Evolutionary conservation across 768 basidiomycete species (phyloP), one percentile per base, ranked within the genome.

Genomic region (Sporobolomyces pararoseus): DNA sequence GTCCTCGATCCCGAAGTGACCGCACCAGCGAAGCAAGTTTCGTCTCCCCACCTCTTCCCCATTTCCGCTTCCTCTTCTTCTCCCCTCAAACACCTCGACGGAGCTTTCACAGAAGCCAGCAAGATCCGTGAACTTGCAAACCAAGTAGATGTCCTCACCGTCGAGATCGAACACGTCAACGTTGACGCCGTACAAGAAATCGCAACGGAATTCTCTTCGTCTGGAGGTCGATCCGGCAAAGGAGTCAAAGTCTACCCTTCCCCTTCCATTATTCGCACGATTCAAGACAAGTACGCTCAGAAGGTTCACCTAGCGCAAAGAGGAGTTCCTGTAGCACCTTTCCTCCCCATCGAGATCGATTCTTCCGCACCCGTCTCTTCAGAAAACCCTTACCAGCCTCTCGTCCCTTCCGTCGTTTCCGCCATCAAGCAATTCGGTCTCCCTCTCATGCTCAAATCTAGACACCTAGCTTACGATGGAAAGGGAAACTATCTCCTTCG

Each of bases 151-250:
- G 82, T 98, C 39, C 82, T 98, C 57, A 98, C 95, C 0, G 87
- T 95, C 60, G 95, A 99, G 82, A 98, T 97, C 39, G 95, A 99
- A 80, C 96, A 99, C 76, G 91, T 99, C 70, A 86, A 95, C 71
- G 90, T 84, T 16, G 81, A 81, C 27, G 85, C 89, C 0, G 82
- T 99, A 14, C 85, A 87, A 58, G 84, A 86, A 59, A 81, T 89
- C 3, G 82, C 85, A 72, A 60, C 68, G 46, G 69, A 73, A 54
- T 69, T 51, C 57, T 42, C 63, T 4, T 14, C 68, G 29, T 52
- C 53, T 1, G 76, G 76, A 19, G 76, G 76, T 14, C 54, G 75
- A n/a, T 74, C 72, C 7, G 75, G 75, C 32, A 65, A 72, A 61
- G 75, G 73, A 46, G 55, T 76, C 62, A 79, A 74, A 42, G 84